A percentile compares a stretch with the other conserved stretches of the same genome.
Evolutionary conservation across 2,329 filamentous ascomycete species (phyloP).

Genomic region (Colletotrichum brevisporum): DNA sequence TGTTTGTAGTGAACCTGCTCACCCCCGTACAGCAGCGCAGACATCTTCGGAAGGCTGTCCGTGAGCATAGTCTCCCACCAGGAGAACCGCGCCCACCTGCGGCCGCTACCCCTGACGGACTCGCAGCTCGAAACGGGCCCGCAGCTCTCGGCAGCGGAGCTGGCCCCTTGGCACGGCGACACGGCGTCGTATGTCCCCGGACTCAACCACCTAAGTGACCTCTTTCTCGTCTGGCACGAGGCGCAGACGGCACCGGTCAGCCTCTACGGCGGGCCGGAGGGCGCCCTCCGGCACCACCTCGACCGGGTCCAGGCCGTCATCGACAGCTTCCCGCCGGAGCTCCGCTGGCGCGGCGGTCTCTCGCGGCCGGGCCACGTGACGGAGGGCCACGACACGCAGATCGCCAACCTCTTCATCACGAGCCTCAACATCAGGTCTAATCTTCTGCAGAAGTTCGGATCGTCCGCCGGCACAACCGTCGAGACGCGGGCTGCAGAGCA

Average conservation of each 20-base stretch:
- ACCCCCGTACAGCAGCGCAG: slow-evolving; percentile 44
- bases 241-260: slow-evolving; percentile 42
- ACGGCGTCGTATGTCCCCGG: slow-evolving; percentile 50
- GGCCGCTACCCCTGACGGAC: slow-evolving; percentile 47
- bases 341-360: slow-evolving; percentile 54
- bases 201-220: slow-evolving; percentile 49
- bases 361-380: slow-evolving; percentile 49
- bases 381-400: slow-evolving; percentile 53
- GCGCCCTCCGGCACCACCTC: slow-evolving; percentile 39
- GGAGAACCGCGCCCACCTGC: slow-evolving; percentile 44
- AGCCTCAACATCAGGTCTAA: slow-evolving; percentile 54
- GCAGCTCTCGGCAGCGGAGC: slow-evolving; percentile 30
- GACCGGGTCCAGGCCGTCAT: slow-evolving; percentile 47
- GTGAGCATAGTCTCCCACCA: slow-evolving; percentile 46
- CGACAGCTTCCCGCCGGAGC: slow-evolving; percentile 50
- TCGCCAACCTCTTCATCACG: slow-evolving; percentile 54
- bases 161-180: slow-evolving; percentile 50
- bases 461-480: slow-evolving; percentile 22
- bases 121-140: slow-evolving; percentile 47
- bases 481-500: slow-evolving; percentile 43
- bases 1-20: too few species aligned
- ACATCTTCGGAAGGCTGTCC: slow-evolving; percentile 48
- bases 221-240: slow-evolving; percentile 53
- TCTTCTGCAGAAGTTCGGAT: slow-evolving; percentile 50
- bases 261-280: slow-evolving; percentile 30